A percentile compares a stretch with the other conserved stretches of the same genome.
phyloP scores from a whole-genome alignment of 2,329 filamentous ascomycete species.

The Neocucurbitaria cava region DNA sequence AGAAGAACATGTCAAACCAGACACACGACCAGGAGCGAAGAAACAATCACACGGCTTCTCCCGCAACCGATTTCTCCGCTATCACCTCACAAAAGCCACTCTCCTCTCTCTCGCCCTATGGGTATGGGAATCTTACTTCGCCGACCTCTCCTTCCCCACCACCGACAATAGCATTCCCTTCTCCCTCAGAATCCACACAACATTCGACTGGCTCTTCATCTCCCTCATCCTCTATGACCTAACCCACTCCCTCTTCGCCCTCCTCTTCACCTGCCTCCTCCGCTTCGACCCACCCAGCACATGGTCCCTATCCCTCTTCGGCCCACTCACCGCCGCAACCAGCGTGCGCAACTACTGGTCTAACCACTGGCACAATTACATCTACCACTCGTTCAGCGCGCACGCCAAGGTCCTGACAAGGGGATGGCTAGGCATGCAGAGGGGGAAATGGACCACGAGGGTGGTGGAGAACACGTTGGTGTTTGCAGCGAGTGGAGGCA shows the following conservation, averaged over 20 bases:
- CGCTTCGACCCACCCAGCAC: constrained; percentile 10
- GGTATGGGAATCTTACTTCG: not conserved
- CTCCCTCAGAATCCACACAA: constrained; percentile 1
- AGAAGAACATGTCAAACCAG: no score
- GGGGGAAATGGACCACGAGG: constrained; percentile 1
- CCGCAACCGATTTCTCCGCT: not conserved
- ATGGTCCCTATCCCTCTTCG: constrained; percentile 8
- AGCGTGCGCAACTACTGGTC: constrained; percentile 27
- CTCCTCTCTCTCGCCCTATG: not conserved
- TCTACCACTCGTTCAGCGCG: constrained; percentile 18
- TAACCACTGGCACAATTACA: constrained; percentile 30
- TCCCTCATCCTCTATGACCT: constrained; percentile 20
- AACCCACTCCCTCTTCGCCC: constrained; percentile 17
- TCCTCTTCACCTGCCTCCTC: constrained; percentile 12
- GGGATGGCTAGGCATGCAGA: constrained; percentile 11
- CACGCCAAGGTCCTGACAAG: constrained; percentile 24
- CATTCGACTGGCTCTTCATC: constrained; percentile 15
- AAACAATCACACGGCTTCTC: not conserved
- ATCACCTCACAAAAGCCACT: not conserved
- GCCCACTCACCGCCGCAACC: constrained; percentile 3
- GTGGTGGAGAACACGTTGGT: constrained; percentile 26
- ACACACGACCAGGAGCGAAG: constrained; percentile 5
- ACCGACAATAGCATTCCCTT: not conserved
- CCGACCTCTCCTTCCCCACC: not conserved
- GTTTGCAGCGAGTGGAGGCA: constrained; percentile 21